Percentiles rank a stretch among this genome's conserved stretches.
phyloP scores from a whole-genome alignment of 2,329 filamentous ascomycete genomes.

The Venturia pyrina region DNA sequence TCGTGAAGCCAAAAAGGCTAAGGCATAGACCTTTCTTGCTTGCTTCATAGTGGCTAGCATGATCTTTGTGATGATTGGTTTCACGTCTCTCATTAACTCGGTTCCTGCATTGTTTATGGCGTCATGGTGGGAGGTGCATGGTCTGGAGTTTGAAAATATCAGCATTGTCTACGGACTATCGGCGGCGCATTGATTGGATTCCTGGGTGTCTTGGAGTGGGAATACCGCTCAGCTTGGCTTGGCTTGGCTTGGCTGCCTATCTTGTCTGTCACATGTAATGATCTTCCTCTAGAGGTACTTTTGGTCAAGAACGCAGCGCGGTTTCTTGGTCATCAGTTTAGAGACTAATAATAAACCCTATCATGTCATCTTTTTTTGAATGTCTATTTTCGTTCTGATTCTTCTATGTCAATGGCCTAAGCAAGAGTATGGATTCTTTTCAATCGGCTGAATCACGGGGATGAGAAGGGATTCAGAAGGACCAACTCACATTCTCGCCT shows the following conservation, averaged over 20 bases:
- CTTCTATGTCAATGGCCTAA: not conserved
- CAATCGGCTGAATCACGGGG: too few relatives aligned
- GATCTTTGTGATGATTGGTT: not conserved
- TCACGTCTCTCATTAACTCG: not conserved
- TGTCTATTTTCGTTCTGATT: not conserved
- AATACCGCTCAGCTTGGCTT: too few relatives aligned
- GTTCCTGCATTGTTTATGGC: not conserved
- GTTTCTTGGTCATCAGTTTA: not conserved
- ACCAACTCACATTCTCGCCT: too few relatives aligned
- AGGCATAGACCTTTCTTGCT: not conserved
- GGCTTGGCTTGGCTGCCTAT: not conserved
- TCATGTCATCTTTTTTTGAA: not conserved
- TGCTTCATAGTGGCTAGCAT: not conserved
- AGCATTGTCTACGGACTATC: not conserved
- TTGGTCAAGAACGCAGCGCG: not conserved
- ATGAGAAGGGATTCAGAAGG: too few relatives aligned
- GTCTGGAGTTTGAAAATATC: not conserved
- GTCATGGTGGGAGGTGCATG: not conserved
- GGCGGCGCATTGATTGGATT: not conserved
- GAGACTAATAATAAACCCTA: not conserved
- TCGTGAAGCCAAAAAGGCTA: not conserved
- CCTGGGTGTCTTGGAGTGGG: not conserved
- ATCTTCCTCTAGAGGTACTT: not conserved
- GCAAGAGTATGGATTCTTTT: not conserved
- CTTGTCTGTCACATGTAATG: not conserved